Evolutionary conservation across 1,284 basidiomycete species (phyloP), one percentile per base, ranked within the genome.

Genomic region (Malassezia pachydermatis): DNA sequence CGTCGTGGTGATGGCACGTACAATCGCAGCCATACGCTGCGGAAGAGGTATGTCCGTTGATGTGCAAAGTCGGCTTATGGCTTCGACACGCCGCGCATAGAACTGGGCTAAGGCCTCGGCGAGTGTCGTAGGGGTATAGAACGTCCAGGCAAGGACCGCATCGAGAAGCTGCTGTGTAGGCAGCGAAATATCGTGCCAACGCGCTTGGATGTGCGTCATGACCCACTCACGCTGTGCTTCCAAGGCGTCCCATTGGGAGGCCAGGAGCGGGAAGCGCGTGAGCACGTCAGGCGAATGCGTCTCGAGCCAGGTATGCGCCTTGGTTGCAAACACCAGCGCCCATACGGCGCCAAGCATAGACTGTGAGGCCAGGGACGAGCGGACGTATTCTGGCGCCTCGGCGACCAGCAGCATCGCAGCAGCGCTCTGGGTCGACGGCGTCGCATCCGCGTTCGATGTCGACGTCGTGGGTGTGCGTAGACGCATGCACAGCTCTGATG

Each of bases 301-400:
- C n/a, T 33, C 13, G 14, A 45, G 23, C 32, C 32, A 45, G 14
- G 14, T 8, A 14, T 17, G 28, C 9, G 42, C 34, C 19, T 20
- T 23, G 7, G 7, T 20, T 5, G 33, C 42, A 19, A 36, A 45
- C 22, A 22, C 14, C 5, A 45, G 28, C 42, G 42, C 28, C 48
- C 48, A 51, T 4, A 42, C 48, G 5, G 41, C 42, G 5, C 35
- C 37, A 3, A 51, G 27, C 4, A 51, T 17, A 17, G 32, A n/a
- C 3, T 28, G 8, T 4, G 32, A 22, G 4, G n/a, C 16, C 22
- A 51, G 27, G 7, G 49, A 38, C 5, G 17, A 10, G 28, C 34
- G 38, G 2, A 36, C 29, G 13, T 41, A 11, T 19, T 14, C 32
- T 5, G 49, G 49, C 33, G 50, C 50, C n/a, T 46, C 44, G 16